Evolutionary conservation across 2,329 filamentous ascomycete species (phyloP).

Genomic region (Corynespora cassiicola): DNA sequence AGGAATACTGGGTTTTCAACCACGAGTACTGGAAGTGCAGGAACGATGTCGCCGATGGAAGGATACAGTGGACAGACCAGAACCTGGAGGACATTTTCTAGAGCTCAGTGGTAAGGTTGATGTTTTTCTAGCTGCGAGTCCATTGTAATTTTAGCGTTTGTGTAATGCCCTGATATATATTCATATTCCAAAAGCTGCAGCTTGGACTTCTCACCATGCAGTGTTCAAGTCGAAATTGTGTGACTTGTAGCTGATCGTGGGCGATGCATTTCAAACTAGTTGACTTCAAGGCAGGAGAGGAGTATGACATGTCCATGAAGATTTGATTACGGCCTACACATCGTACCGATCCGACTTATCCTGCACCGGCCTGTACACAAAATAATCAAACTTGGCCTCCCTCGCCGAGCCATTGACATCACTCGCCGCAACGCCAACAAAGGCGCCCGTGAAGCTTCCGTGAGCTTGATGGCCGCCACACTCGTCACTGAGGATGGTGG

Average conservation of each 20-base stretch:
- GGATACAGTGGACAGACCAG: slow-evolving; percentile 65
- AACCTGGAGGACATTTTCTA: slow-evolving; percentile 79
- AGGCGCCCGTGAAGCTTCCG: slow-evolving; percentile 68
- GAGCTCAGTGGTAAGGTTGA: too few relatives aligned
- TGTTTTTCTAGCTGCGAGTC: too few relatives aligned
- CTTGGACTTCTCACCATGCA: too few relatives aligned
- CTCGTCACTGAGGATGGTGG: slow-evolving; percentile 67
- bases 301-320: too few relatives aligned
- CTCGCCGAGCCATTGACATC: slow-evolving; percentile 37
- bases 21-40: slow-evolving; percentile 86
- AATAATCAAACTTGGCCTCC: slow-evolving; percentile 39
- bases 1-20: slow-evolving; percentile 89
- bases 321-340: too few relatives aligned
- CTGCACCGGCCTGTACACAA: slow-evolving; percentile 36
- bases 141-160: too few relatives aligned
- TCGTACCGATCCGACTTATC: slow-evolving; percentile 41
- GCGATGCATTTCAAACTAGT: too few relatives aligned
- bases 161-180: too few relatives aligned
- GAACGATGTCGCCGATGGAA: slow-evolving; percentile 68
- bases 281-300: too few relatives aligned
- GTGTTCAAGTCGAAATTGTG: too few relatives aligned
- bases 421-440: slow-evolving; percentile 42
- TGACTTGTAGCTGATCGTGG: too few relatives aligned
- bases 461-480: slow-evolving; percentile 67
- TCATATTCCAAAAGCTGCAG: too few relatives aligned